Base-by-base conservation (phyloP, 2,329 filamentous ascomycete species). In the Fusarium humuli region DNA sequence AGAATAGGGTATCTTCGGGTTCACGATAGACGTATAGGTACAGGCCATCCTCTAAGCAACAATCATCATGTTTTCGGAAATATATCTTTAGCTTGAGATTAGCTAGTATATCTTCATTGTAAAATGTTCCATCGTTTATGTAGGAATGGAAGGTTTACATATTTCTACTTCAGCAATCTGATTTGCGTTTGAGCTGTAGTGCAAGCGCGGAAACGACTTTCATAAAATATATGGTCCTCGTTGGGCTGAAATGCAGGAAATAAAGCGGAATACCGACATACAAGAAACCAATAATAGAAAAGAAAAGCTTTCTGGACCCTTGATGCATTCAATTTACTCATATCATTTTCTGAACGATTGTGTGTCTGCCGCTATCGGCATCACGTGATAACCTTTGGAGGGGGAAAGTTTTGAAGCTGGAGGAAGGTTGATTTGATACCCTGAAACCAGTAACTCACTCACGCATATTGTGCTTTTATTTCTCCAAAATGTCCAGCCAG, bases 321-420 rank as follows among this genome's bases (percentile, higher is more conserved):
- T 29, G 13, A 44, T 22, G 22, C 34, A 18, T 49, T 20, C 18
- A 27, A 20, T 52, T 25, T 25, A 52, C 20, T 41, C 30, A n/a
- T 34, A 29, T 37, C 45, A 60, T 59, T 60, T 61, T 42, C 44
- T 48, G 7, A 27, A 30, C 42, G 34, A 25, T 22, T 11, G 25
- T 63, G 61, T 48, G 48, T 57, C 32, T 63, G 50, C 61, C 59
- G 50, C 59, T 64, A 64, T 64, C 60, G 59, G 44, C 30, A 57
- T 64, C 61, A 64, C 61, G 61, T 64, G 61, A 64, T 49, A 64
- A 14, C 59, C 37, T 49, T 58, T 57, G 14, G 61, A 64, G 61
- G 58, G 58, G 61, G 59, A 57, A 64, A 64, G 59, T 57, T 64
- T 64, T 41, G 59, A 64, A 37, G 45, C n/a, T 48, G 44, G 47